These are phyloP conservation scores for Cutaneotrichosporon cutaneum DNA, from an alignment of 1,284 basidiomycete genomes.

Conservation along the genomic window DNA sequence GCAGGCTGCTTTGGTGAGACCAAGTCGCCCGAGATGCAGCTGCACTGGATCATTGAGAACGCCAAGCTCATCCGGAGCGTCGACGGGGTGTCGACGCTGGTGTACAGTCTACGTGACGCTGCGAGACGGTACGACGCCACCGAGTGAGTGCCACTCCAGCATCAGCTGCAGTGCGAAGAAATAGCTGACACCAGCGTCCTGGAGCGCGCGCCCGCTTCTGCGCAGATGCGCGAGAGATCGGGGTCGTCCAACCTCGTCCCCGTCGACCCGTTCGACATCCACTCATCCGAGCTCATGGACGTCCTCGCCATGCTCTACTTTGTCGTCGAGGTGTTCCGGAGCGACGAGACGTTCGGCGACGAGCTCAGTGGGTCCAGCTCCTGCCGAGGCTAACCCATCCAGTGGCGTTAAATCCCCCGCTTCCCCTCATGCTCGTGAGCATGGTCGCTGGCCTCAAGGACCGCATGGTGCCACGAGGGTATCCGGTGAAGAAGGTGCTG, in stretches of 20 bases:
- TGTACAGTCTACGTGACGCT: slow-evolving; percentile 86
- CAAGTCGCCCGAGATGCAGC: slow-evolving; percentile 83
- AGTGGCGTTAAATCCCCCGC: slow-evolving; percentile 93
- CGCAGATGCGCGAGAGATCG: slow-evolving; percentile 18
- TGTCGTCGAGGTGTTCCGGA: slow-evolving; percentile 85
- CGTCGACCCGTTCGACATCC: slow-evolving; percentile 42
- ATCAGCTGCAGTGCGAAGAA: too few relatives aligned
- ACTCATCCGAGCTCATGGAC: slow-evolving; percentile 81
- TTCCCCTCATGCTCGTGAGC: slow-evolving; percentile 89
- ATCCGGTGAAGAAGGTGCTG: slow-evolving; percentile 81
- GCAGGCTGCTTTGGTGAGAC: slow-evolving; percentile 91
- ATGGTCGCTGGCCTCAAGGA: slow-evolving; percentile 86
- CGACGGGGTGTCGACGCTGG: slow-evolving; percentile 79
- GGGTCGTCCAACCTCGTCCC: slow-evolving; percentile 23
- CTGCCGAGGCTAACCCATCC: slow-evolving; percentile 4
- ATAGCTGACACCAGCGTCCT: slow-evolving; percentile 15
- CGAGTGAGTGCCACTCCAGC: slow-evolving; percentile 40
- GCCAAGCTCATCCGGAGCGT: slow-evolving; percentile 79
- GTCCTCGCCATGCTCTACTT: slow-evolving; percentile 92
- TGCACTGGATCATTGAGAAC: slow-evolving; percentile 95
- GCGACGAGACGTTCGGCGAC: slow-evolving; percentile 87
- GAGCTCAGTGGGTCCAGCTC: slow-evolving; percentile 74
- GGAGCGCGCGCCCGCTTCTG: slow-evolving; percentile 6
- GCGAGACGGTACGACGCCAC: slow-evolving; percentile 69
- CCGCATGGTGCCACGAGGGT: slow-evolving; percentile 82